Percentiles rank a stretch among this genome's conserved stretches.
Conservation (phyloP, 768 basidiomycete genomes). For the Amanita polypyramis region DNA sequence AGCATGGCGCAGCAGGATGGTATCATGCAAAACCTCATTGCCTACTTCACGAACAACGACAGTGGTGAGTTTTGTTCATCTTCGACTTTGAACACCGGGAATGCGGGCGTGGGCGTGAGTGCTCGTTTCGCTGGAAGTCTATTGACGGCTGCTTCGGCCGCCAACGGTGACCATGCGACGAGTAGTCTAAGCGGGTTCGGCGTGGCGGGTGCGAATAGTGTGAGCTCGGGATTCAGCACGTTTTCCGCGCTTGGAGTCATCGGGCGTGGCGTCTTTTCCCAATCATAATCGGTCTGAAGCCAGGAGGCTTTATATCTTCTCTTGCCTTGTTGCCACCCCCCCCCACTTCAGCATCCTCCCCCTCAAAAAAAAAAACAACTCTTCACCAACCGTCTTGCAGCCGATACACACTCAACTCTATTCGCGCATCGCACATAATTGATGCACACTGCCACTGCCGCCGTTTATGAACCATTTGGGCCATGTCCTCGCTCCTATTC, state of each 20-base stretch:
- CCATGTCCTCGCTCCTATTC: not conserved
- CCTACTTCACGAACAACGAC: constrained; percentile 71
- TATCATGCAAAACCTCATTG: constrained; percentile 71
- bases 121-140: constrained; percentile 4
- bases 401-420: not conserved
- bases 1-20: constrained; percentile 80
- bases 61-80: constrained; percentile 23
- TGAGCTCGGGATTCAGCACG: not conserved
- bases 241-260: constrained; percentile 4
- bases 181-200: not conserved
- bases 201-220: not conserved
- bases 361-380: no score
- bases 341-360: not conserved
- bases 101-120: not conserved
- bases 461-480: not conserved
- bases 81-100: constrained; percentile 3
- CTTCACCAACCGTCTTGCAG: not conserved
- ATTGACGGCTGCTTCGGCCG: not conserved
- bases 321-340: not conserved
- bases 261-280: constrained; percentile 2
- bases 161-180: not conserved
- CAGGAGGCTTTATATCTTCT: not conserved
- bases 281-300: not conserved
- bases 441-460: not conserved
- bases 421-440: not conserved